Conservation (phyloP, 352 stramenopile genomes). For the Phytopythium montanum region DNA sequence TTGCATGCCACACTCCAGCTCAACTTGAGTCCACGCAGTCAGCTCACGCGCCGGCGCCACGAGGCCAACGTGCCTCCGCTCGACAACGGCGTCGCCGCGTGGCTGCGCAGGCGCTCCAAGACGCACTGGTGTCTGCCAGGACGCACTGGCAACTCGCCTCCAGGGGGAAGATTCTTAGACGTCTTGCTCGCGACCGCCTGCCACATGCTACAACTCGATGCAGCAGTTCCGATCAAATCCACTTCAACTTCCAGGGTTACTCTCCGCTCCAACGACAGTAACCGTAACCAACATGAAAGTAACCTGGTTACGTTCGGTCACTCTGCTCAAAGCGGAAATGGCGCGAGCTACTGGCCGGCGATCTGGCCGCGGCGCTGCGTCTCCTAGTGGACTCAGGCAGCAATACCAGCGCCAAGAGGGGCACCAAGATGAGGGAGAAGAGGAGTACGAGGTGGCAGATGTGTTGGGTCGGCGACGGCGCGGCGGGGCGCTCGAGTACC, state of each 20-base stretch:
- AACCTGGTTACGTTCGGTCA: not conserved
- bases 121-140: too few species aligned
- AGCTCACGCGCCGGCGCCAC: too few species aligned
- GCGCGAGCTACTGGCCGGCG: not conserved
- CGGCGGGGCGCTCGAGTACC: not conserved
- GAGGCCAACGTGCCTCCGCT: too few species aligned
- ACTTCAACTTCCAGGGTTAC: not conserved
- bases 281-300: not conserved
- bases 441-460: constrained; percentile 5
- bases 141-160: too few species aligned
- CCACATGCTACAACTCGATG: too few species aligned
- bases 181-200: too few species aligned
- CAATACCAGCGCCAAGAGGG: not conserved
- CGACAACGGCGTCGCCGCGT: too few species aligned
- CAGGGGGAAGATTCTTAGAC: too few species aligned
- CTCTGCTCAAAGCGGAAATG: not conserved
- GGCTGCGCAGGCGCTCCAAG: too few species aligned
- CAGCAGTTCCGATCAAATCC: not conserved
- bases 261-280: not conserved
- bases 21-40: too few species aligned
- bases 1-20: too few species aligned
- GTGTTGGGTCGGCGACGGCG: not conserved
- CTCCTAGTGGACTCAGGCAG: not conserved
- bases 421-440: not conserved
- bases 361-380: not conserved